Evolutionary conservation across 2,329 filamentous ascomycete species (phyloP).

Genomic region (Akanthomyces lecanii): DNA sequence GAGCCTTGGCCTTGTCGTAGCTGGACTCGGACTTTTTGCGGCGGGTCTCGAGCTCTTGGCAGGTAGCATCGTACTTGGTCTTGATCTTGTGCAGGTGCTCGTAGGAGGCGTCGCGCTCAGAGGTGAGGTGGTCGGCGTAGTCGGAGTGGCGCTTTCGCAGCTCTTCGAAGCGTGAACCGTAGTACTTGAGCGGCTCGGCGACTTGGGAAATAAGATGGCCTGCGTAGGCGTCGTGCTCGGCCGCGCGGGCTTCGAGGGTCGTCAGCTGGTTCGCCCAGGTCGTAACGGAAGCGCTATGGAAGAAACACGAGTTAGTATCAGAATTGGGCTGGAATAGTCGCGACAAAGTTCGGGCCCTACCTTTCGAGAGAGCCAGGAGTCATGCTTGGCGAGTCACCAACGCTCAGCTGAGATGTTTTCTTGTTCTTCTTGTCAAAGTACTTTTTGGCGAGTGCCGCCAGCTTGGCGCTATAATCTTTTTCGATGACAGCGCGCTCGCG

Average conservation of each 20-base stretch:
- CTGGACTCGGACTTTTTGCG: constrained; percentile 92
- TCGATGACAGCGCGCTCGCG: constrained; percentile 90
- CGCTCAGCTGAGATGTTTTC: constrained; percentile 81
- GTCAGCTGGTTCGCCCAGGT: constrained; percentile 95
- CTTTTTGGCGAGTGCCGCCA: constrained; percentile 84
- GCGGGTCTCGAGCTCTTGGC: constrained; percentile 89
- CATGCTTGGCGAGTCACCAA: constrained; percentile 87
- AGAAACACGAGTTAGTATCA: neutral
- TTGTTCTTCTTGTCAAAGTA: constrained; percentile 96
- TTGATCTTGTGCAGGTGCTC: constrained; percentile 85
- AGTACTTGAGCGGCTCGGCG: constrained; percentile 78
- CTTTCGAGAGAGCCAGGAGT: constrained; percentile 94
- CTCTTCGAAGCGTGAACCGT: constrained; percentile 77
- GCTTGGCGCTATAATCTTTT: constrained; percentile 91
- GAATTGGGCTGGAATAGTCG: too few species aligned
- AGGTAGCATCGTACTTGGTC: constrained; percentile 85
- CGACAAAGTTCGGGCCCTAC: constrained; percentile 35
- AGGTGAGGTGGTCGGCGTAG: constrained; percentile 82
- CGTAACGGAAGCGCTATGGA: constrained; percentile 76
- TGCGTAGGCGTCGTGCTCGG: constrained; percentile 83
- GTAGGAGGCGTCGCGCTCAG: constrained; percentile 81
- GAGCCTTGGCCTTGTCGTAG: constrained; percentile 92
- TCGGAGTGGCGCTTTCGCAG: constrained; percentile 87
- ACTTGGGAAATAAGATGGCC: constrained; percentile 74
- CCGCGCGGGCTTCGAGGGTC: constrained; percentile 80